A percentile compares a stretch with the other conserved stretches of the same genome.
Evolutionary conservation across 257 asterid genomes (phyloP).

Genomic region (Solanum chiquidenum): DNA sequence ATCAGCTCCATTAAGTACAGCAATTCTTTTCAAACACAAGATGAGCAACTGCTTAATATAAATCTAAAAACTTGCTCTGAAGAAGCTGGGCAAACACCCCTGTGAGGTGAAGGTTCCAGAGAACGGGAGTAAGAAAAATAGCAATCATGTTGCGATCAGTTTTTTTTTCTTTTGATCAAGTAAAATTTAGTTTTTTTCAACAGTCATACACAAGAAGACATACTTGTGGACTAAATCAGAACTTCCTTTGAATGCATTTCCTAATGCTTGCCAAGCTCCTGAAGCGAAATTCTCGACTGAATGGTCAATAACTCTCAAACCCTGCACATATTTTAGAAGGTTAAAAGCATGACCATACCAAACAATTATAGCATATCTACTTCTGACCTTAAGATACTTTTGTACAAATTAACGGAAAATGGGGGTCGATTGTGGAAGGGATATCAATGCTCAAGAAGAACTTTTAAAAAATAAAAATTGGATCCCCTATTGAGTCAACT

Average conservation of each 20-base stretch:
- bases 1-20: not conserved
- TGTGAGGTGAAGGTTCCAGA: not conserved
- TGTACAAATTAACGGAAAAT: not conserved
- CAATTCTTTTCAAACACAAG: not conserved
- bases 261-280: conserved; percentile 97
- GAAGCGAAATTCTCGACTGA: conserved; percentile 83
- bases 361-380: not conserved
- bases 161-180: not conserved
- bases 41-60: not conserved
- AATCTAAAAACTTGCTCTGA: not conserved
- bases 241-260: conserved; percentile 90
- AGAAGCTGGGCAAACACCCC: not conserved
- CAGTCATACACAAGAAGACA: not conserved
- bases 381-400: not conserved
- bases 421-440: not conserved
- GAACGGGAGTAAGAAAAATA: not conserved
- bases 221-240: conserved; percentile 55
- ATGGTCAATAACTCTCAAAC: conserved; percentile 69
- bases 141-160: not conserved
- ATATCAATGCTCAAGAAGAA: not conserved
- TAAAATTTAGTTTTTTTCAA: not conserved
- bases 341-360: not conserved
- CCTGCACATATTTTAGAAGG: conserved; percentile 40
- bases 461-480: not conserved
- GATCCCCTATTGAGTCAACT: not conserved